A percentile compares a stretch with the other conserved stretches of the same genome.
Conservation (phyloP, 768 basidiomycete species). For the Suillus decipiens region DNA sequence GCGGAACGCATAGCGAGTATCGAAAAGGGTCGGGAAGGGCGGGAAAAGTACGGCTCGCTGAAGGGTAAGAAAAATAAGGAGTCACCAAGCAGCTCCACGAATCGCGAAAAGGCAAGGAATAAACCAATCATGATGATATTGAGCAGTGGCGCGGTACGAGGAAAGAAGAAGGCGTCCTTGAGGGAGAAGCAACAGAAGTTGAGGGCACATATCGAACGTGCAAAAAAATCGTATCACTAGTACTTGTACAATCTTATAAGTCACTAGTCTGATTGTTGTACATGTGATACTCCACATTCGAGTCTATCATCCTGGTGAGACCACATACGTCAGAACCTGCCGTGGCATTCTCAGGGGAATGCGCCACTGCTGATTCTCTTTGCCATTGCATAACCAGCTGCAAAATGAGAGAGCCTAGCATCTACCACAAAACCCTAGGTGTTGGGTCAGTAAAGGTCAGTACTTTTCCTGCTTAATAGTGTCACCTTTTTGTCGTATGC, state of each 20-base stretch:
- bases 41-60: slow-evolving; percentile 88
- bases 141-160: slow-evolving; percentile 69
- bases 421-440: slow-evolving; percentile 67
- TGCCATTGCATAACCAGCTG: slow-evolving; percentile 65
- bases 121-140: slow-evolving; percentile 97
- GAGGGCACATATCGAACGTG: slow-evolving; percentile 71
- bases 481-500: slow-evolving; percentile 62
- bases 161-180: slow-evolving; percentile 83
- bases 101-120: slow-evolving; percentile 89
- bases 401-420: slow-evolving; percentile 76
- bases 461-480: not conserved
- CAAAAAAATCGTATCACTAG: slow-evolving; percentile 51
- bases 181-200: slow-evolving; percentile 81
- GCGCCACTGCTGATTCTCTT: slow-evolving; percentile 35
- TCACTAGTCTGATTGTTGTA: not conserved
- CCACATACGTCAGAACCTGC: not conserved
- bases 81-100: slow-evolving; percentile 81
- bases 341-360: slow-evolving; percentile 16
- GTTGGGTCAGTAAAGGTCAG: slow-evolving; percentile 5
- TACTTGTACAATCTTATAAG: not conserved
- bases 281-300: not conserved
- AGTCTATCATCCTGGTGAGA: not conserved
- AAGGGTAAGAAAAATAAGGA: slow-evolving; percentile 93
- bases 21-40: slow-evolving; percentile 89
- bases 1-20: slow-evolving; percentile 92